Evolutionary conservation across 495 filamentous ascomycete species (phyloP), one percentile per base, ranked within the genome.

Genomic region (Talaromyces ruber): DNA sequence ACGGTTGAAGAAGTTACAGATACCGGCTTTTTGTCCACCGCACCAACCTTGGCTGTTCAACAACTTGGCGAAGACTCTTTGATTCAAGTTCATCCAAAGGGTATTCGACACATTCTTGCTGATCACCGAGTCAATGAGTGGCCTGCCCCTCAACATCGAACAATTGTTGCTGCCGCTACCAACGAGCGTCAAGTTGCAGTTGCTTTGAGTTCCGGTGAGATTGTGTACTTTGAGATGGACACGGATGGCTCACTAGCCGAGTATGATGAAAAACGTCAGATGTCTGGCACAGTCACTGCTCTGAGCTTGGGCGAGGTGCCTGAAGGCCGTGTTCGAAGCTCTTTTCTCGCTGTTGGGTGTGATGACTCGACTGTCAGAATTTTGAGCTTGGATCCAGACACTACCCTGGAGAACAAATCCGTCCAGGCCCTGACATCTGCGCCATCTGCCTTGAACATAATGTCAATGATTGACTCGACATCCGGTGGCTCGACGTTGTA

Each of bases 201-300:
- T 45, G 94, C 93, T 16, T 76, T 99, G 37, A 96, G 92, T 67
- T 96, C 92, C 14, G 91, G 92, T 11, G 94, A 99, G 70, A 94
- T 99, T 60, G 90, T 94, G 21, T 98, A 97, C 69, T 99, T 99
- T 65, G 95, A 97, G 72, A 90, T 96, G 87, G 95, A 96, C 69
- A 81, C 84, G 2, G 93, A 98, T 75, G 93, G 92, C 9, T 86
- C 87, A 6, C 78, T 99, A 14, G 91, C 92, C 29, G 93, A 98
- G 73, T 96, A 96, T 64, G 92, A 98, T 58, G 93, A 98, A 64
- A 92, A 93, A 74, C 89, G 89, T 64, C 88, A 95, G 69, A 96
- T 98, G 91, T 91, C 88, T 59, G 92, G 91, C n/a, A 96, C 92
- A 0, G 91, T 99, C 21, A 97, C 92, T 16, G 93, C 89, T 56